These are phyloP conservation scores for Endoconidiophora laricicola DNA, from an alignment of 2,329 filamentous ascomycete genomes.

Conservation along the genomic window DNA sequence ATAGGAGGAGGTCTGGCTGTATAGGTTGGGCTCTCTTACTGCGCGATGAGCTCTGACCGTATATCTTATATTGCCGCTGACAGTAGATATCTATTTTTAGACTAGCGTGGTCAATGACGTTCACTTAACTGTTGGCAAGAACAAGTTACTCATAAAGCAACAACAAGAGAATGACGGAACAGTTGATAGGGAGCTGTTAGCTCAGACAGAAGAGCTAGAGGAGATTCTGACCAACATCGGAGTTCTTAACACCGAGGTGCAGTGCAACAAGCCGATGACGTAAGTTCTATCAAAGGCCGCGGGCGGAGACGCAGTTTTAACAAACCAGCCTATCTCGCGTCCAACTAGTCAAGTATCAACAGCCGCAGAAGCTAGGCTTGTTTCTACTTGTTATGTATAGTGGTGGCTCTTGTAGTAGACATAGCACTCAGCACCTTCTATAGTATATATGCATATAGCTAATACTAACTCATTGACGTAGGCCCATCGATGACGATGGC, in stretches of 20 bases:
- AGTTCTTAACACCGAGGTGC: slow-evolving; percentile 81
- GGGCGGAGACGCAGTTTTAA: background rate
- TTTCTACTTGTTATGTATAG: too few relatives aligned
- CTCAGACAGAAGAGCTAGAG: slow-evolving; percentile 5
- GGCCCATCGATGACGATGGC: slow-evolving; percentile 62
- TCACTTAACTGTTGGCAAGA: slow-evolving; percentile 52
- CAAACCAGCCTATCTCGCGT: background rate
- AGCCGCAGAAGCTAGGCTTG: background rate
- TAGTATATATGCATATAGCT: background rate
- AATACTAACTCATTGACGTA: slow-evolving; percentile 20
- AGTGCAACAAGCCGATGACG: slow-evolving; percentile 71
- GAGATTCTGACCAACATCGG: slow-evolving; percentile 74
- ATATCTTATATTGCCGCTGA: background rate
- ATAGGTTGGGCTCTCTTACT: too few relatives aligned
- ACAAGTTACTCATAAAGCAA: slow-evolving; percentile 44
- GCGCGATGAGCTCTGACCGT: background rate
- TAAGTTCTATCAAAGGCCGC: slow-evolving; percentile 24
- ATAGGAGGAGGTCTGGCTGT: too few relatives aligned
- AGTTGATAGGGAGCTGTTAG: background rate
- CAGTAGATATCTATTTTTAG: slow-evolving; percentile 26
- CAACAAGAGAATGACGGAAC: background rate
- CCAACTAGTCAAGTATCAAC: too few relatives aligned
- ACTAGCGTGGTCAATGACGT: slow-evolving; percentile 88
- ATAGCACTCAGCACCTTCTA: background rate
- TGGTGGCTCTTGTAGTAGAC: background rate